A percentile compares a stretch with the other conserved stretches of the same genome.
phyloP scores from a whole-genome alignment of 306 rosid species.

The Dalbergia cultrata region DNA sequence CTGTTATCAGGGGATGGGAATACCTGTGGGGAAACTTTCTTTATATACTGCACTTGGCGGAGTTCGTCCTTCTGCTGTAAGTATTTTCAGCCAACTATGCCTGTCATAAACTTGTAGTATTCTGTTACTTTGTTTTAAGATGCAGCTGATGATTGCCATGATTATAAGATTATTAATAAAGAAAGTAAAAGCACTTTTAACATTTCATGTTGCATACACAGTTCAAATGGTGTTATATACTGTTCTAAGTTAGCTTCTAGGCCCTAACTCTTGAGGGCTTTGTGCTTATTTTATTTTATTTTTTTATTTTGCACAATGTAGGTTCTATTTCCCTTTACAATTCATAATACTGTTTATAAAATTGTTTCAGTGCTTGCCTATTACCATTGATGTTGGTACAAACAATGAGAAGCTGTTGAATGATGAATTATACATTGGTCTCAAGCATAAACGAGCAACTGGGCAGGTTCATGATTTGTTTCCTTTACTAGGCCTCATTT shows the following conservation, averaged over 20 bases:
- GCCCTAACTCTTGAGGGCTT: not conserved
- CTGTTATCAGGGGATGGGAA: slow-evolving; percentile 95
- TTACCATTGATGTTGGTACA: slow-evolving; percentile 99
- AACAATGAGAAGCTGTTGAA: slow-evolving; percentile 88
- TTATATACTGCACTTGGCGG: slow-evolving; percentile 96
- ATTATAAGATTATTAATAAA: not conserved
- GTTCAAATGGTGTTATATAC: slow-evolving; percentile 3
- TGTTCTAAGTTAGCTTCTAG: slow-evolving; percentile 15
- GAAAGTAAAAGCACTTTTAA: slow-evolving; percentile 7
- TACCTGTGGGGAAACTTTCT: slow-evolving; percentile 96
- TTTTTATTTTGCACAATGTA: not conserved
- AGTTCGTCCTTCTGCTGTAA: slow-evolving; percentile 91
- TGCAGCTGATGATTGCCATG: no score
- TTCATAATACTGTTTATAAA: slow-evolving; percentile 19
- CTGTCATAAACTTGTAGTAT: slow-evolving; percentile 15
- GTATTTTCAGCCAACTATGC: slow-evolving; percentile 45
- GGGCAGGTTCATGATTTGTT: slow-evolving; percentile 72
- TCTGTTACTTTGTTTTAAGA: not conserved
- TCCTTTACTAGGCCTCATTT: slow-evolving; percentile 29
- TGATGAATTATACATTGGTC: slow-evolving; percentile 94
- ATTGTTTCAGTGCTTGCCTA: slow-evolving; percentile 88
- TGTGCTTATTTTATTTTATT: not conserved
- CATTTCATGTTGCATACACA: slow-evolving; percentile 6
- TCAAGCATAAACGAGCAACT: slow-evolving; percentile 86
- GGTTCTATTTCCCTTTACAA: slow-evolving; percentile 22